Evolutionary conservation across 345 rosid species (phyloP).

Genomic region (Litchi chinensis): DNA sequence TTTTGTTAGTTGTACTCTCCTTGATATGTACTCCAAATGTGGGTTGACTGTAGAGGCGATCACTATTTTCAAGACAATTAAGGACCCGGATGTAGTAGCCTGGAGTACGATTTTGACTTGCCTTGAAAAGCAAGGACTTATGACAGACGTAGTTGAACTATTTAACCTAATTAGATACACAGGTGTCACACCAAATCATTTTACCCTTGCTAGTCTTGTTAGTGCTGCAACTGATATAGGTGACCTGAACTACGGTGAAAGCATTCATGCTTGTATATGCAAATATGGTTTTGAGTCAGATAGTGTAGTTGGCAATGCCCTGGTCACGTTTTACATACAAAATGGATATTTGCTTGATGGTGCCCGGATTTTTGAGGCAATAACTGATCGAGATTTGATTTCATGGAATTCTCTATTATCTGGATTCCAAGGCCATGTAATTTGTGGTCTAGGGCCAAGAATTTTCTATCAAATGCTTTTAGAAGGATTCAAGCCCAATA

Average conservation of each 20-base stretch:
- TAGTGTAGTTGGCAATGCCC: slow-evolving; percentile 37
- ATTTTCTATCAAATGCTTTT: slow-evolving; percentile 41
- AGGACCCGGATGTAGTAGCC: slow-evolving; percentile 42
- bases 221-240: slow-evolving; percentile 34
- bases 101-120: slow-evolving; percentile 48
- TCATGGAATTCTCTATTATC: slow-evolving; percentile 51
- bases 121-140: slow-evolving; percentile 40
- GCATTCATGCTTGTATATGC: slow-evolving; percentile 44
- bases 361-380: slow-evolving; percentile 36
- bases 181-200: slow-evolving; percentile 47
- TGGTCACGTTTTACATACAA: slow-evolving; percentile 49
- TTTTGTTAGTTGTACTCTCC: slow-evolving; percentile 42
- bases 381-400: slow-evolving; percentile 33
- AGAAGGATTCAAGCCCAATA: slow-evolving; percentile 37
- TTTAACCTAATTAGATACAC: slow-evolving; percentile 40
- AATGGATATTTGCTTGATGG: slow-evolving; percentile 37
- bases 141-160: slow-evolving; percentile 33
- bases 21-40: slow-evolving; percentile 57
- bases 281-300: slow-evolving; percentile 46
- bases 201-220: slow-evolving; percentile 38
- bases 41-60: slow-evolving; percentile 40
- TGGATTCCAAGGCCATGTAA: slow-evolving; percentile 30
- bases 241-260: slow-evolving; percentile 33
- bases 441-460: slow-evolving; percentile 30
- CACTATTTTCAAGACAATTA: slow-evolving; percentile 36